phyloP scores from a whole-genome alignment of 1,139 yeast species.

The Candida sanyaensis region DNA sequence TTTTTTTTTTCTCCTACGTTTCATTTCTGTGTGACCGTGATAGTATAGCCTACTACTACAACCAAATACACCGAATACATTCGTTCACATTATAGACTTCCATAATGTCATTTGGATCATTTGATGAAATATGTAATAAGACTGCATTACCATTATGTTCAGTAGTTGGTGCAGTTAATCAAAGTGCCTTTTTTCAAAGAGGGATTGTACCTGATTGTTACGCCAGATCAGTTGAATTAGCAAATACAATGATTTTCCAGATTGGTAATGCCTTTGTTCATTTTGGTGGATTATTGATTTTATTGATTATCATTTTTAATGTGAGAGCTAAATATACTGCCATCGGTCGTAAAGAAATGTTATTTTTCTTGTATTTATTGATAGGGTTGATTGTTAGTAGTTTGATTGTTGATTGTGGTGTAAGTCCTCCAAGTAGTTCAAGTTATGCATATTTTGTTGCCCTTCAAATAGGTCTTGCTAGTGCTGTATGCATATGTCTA shows the following conservation, averaged over 20 bases:
- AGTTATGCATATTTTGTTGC: constrained; percentile 84
- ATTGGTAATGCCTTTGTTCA: constrained; percentile 89
- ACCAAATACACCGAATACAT: background rate
- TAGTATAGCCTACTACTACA: background rate
- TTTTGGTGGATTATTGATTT: constrained; percentile 66
- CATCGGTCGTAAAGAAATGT: constrained; percentile 86
- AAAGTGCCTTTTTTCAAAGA: constrained; percentile 29
- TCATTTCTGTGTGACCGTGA: background rate
- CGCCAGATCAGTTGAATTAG: constrained; percentile 81
- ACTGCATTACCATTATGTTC: constrained; percentile 82
- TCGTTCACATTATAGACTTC: background rate
- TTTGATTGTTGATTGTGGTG: constrained; percentile 87
- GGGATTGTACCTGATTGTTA: constrained; percentile 82
- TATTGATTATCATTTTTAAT: constrained; percentile 74
- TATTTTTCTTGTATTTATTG: constrained; percentile 66
- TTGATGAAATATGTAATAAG: constrained; percentile 62
- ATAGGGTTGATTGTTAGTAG: constrained; percentile 62
- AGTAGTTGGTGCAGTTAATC: constrained; percentile 48
- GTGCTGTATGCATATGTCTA: constrained; percentile 69
- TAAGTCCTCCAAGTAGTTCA: constrained; percentile 77
- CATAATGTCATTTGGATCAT: constrained; percentile 66
- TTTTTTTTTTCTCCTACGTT: background rate
- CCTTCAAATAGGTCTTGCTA: constrained; percentile 71
- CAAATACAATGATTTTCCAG: constrained; percentile 89
- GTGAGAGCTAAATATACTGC: constrained; percentile 88